Conservation (phyloP, 176 grass and related monocot species). For the Avena sativa region DNA sequence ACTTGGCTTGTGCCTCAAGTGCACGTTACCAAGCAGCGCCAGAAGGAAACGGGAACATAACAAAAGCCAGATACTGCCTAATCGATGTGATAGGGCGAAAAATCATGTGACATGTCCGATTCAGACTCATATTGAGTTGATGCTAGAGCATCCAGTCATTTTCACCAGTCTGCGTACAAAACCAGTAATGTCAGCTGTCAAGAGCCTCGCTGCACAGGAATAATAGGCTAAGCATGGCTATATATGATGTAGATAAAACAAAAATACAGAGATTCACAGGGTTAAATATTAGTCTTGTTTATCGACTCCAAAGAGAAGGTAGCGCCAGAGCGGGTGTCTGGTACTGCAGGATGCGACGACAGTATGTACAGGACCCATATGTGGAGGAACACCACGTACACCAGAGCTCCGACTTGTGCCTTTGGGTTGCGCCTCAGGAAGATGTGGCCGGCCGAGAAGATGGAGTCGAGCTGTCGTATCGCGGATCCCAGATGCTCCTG, state of each 20-base stretch:
- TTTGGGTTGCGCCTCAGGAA: slow-evolving; percentile 73
- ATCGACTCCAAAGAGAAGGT: slow-evolving; percentile 62
- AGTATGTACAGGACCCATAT: slow-evolving; percentile 92
- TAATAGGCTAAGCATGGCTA: neutral
- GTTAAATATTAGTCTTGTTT: slow-evolving; percentile 53
- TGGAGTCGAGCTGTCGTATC: slow-evolving; percentile 77
- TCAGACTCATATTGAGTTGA: neutral
- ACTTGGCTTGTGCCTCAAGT: neutral
- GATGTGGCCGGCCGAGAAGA: slow-evolving; percentile 78
- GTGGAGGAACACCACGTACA: slow-evolving; percentile 78
- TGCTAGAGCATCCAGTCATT: neutral
- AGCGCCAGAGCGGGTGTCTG: slow-evolving; percentile 50
- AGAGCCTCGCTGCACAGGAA: neutral
- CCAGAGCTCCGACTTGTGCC: slow-evolving; percentile 58
- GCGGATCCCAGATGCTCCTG: slow-evolving; percentile 65
- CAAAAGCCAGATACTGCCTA: neutral
- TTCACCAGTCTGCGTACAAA: slow-evolving; percentile 1
- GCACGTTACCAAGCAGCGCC: neutral
- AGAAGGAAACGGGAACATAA: neutral
- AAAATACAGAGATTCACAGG: neutral
- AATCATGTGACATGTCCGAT: neutral
- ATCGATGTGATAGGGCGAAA: neutral
- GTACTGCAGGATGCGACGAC: slow-evolving; percentile 53
- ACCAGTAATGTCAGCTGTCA: neutral
- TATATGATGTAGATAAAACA: neutral